Evolutionary conservation across 768 basidiomycete species (phyloP).

Genomic region (Arthromyces matolae): DNA sequence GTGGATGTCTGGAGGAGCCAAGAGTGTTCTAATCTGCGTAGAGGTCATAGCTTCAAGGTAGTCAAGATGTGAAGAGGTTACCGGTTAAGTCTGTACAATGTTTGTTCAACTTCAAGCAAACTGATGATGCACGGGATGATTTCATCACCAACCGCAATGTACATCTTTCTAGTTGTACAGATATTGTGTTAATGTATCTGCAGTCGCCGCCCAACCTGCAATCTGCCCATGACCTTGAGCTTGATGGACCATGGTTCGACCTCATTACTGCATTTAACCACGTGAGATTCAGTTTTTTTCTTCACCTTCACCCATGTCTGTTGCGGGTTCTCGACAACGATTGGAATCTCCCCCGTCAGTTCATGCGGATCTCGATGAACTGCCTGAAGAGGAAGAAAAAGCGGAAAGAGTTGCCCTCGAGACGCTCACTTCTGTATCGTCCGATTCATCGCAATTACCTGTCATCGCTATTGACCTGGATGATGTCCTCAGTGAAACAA

Average conservation of each 20-base stretch:
- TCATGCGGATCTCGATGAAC: conserved; percentile 3
- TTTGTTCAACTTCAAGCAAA: no score
- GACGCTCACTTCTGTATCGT: conserved; percentile 15
- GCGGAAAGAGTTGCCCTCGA: conserved; percentile 26
- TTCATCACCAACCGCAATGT: no score
- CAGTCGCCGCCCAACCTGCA: no score
- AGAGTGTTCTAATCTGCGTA: conserved; percentile 42
- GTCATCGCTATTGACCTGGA: conserved; percentile 65
- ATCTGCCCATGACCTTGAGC: no score
- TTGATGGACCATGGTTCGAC: no score
- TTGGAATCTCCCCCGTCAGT: conserved; percentile 13
- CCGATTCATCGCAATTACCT: conserved; percentile 27
- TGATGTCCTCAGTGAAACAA: conserved; percentile 67
- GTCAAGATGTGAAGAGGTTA: no score
- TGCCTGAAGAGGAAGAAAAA: conserved; percentile 12
- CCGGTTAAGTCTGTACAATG: no score
- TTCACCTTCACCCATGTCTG: conserved; percentile 22
- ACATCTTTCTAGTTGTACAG: no score
- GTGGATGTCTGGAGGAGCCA: conserved; percentile 42
- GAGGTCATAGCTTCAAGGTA: conserved; percentile 20
- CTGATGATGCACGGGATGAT: no score
- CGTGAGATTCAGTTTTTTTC: conserved; percentile 29
- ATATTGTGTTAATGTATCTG: no score
- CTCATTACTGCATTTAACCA: no score
- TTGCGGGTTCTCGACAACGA: conserved; percentile 23